Evolutionary conservation across 164 flowering plant genomes (phyloP), one percentile per base, ranked within the genome.

Genomic region (Euptelea pleiosperma): DNA sequence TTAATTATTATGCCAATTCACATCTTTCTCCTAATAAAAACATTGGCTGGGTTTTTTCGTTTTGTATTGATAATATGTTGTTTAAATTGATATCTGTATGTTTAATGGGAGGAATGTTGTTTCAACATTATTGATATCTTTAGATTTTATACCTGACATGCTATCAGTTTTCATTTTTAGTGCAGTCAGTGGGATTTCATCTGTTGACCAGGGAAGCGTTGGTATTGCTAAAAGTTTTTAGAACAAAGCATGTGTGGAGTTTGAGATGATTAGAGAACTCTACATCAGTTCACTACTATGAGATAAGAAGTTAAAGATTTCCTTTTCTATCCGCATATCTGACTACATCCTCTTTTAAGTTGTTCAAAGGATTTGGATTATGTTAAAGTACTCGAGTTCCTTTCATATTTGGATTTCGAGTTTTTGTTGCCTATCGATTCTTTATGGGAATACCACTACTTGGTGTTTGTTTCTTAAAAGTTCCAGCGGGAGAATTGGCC

Each of bases 391-490:
- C 22, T 58, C 53, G 21, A 28, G 29, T 57, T 57, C 44, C 12
- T 36, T 21, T 48, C 22, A 7, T 18, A 25, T 59, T 37, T 35
- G 19, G 11, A 30, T 21, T 53, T 26, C 51, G 22, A 53, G 37
- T n/a, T 18, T 16, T n/a, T 36, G 19, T 42, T 11, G 64, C 12
- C 37, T 3, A 6, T 44, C 14, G 8, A 41, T 37, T 29, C 8
- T 33, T 2, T 42, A 41, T 43, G 58, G 63, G 45, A 35, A 58
- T 14, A 14, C 30, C 18, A 2, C 31, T 28, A 34, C 40, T 28
- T 51, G 6, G 26, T 36, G 7, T 29, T 47, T 28, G 30, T 53
- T 62, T 25, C 44, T 33, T 41, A 21, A 61, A 47, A 41, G 45
- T 29, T 21, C 51, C 1, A 34, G 40, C 15, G 21, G 52, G 48